Percentiles rank a stretch among this genome's conserved stretches.
Evolutionary conservation across 2,329 filamentous ascomycete genomes (phyloP).

Genomic region (Blastomyces silverae): DNA sequence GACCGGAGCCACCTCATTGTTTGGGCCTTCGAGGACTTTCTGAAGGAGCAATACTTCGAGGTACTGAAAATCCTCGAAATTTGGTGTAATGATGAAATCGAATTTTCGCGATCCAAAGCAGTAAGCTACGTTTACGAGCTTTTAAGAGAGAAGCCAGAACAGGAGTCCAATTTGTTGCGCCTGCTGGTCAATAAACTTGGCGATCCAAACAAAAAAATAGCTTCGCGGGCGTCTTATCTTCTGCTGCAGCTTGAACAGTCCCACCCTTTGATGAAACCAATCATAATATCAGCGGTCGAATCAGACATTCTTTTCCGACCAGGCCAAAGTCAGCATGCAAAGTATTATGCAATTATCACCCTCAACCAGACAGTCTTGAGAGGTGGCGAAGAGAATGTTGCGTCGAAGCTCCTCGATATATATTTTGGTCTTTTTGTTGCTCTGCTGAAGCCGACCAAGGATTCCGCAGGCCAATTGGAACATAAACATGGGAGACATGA

Average conservation of each 20-base stretch:
- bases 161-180: constrained; percentile 87
- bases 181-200: constrained; percentile 94
- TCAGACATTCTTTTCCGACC: constrained; percentile 80
- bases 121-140: constrained; percentile 88
- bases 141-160: constrained; percentile 91
- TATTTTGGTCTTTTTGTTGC: constrained; percentile 87
- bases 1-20: constrained; percentile 70
- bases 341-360: constrained; percentile 94
- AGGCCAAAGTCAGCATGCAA: constrained; percentile 78
- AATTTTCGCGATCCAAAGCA: constrained; percentile 80
- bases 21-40: constrained; percentile 92
- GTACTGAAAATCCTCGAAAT: constrained; percentile 83
- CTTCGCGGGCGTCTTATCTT: constrained; percentile 85
- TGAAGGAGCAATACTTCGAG: constrained; percentile 90
- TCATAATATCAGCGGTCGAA: constrained; percentile 79
- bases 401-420: constrained; percentile 73
- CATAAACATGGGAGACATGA: constrained; percentile 40
- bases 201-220: constrained; percentile 90
- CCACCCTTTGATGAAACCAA: constrained; percentile 88
- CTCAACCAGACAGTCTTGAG: constrained; percentile 94
- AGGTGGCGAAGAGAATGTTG: constrained; percentile 71
- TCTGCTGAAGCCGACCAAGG: constrained; percentile 59
- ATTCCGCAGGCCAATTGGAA: constrained; percentile 34
- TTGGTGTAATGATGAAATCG: constrained; percentile 93
- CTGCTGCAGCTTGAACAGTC: constrained; percentile 83